Base-by-base conservation (phyloP, 2,329 filamentous ascomycete genomes). In the Fusarium lyarnte region DNA sequence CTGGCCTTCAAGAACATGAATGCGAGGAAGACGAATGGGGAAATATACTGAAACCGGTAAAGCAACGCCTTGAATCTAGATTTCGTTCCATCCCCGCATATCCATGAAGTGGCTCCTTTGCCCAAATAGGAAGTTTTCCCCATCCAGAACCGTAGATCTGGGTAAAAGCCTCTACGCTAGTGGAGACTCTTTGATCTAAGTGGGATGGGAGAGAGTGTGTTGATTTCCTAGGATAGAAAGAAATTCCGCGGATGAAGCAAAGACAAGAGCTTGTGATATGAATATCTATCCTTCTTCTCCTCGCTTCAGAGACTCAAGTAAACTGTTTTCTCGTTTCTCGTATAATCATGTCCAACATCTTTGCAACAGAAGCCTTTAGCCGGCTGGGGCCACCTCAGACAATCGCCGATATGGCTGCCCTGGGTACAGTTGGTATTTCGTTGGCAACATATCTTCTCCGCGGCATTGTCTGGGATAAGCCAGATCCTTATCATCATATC, bases 401-500 rank as follows among this genome's bases (percentile, higher is more conserved):
- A 7, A 51, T 76, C 13, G 69, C 72, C 38, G 77, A 79, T 27
- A 54, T 76, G 14, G 74, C 74, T 19, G 77, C 77, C 2, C 35
- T 79, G n/a, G 66, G 70, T n/a, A 76, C 76, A 3, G 73, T 77
- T 8, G 71, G 72, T 2, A 66, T 74, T 12, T 62, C 72, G 16
- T 74, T 71, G 6, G 77, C 69, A 9, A 74, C 80, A 3, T 87
- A 84, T 70, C 73, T 86, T 23, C 81, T 85, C 5, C 79, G 81
- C 7, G 84, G 84, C 6, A 79, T 79, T 39, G 67, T 82, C 23
- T 87, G 85, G 84, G 85, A 87, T 58, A 84, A 80, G 45, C 83
- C 85, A 13, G 85, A 88, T 68, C 86, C 86, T 9, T 82, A 86
- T 62, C 74, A 82, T 41, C 79, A 86, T 70, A 78, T 87, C 29